phyloP scores from a whole-genome alignment of 768 basidiomycete genomes.

The Podaxis sp. region DNA sequence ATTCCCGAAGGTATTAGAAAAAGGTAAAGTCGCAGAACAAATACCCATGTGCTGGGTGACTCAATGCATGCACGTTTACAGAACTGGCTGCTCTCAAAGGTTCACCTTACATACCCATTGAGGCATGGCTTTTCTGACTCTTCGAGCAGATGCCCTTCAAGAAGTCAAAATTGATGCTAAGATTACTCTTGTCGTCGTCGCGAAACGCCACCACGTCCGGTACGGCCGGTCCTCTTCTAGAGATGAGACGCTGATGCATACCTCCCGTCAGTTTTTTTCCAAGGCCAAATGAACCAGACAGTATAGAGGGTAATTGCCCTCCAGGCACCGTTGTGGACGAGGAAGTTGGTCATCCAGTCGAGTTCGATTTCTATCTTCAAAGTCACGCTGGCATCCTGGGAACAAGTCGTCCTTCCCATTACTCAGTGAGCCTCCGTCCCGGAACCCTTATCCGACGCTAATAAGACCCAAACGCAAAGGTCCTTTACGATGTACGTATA shows the following conservation, averaged over 20 bases:
- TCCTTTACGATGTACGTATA: constrained; percentile 18
- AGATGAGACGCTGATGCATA: background rate
- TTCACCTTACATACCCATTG: constrained; percentile 19
- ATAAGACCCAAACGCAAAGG: background rate
- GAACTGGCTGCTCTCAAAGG: constrained; percentile 61
- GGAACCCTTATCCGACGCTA: background rate
- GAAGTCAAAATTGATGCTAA: constrained; percentile 51
- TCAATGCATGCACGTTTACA: constrained; percentile 15
- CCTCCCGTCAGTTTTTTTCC: background rate
- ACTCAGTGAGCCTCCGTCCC: constrained; percentile 14
- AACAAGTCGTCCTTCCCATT: constrained; percentile 53
- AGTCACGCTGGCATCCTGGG: constrained; percentile 76
- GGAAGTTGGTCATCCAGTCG: constrained; percentile 63
- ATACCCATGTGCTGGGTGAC: constrained; percentile 8
- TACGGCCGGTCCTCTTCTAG: constrained; percentile 4
- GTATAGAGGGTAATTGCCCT: constrained; percentile 65
- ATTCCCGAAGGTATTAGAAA: constrained; percentile 46
- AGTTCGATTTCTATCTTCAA: constrained; percentile 76
- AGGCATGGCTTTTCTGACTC: background rate
- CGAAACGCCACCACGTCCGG: constrained; percentile 69
- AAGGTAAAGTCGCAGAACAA: constrained; percentile 32
- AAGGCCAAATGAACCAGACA: constrained; percentile 13
- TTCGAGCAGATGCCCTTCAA: constrained; percentile 54
- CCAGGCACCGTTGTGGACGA: constrained; percentile 78
- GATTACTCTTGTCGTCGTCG: constrained; percentile 79